Conservation (phyloP, 1,284 basidiomycete species). For the Trametes pubescens region DNA sequence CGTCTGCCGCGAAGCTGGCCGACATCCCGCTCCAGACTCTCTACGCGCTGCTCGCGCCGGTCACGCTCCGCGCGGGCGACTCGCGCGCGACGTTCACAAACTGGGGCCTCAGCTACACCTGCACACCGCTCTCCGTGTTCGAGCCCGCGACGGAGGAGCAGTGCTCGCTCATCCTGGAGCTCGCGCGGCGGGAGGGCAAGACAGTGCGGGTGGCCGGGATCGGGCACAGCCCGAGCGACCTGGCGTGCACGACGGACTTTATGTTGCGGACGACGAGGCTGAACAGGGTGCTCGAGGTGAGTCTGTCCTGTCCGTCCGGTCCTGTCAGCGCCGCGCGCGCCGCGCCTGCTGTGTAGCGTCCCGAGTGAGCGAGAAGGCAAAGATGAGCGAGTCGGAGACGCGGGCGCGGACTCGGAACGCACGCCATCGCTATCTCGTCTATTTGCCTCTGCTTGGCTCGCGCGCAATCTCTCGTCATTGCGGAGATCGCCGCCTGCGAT, state of each 20-base stretch:
- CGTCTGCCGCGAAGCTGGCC: conserved; percentile 26
- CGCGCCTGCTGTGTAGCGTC: not conserved
- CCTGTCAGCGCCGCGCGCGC: not conserved
- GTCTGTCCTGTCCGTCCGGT: conserved; percentile 40
- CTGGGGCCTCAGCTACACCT: conserved; percentile 76
- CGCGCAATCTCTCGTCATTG: conserved; percentile 35
- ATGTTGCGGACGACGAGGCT: conserved; percentile 83
- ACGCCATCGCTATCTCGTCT: conserved; percentile 32
- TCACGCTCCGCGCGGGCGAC: conserved; percentile 56
- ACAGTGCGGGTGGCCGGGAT: conserved; percentile 87
- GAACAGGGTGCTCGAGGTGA: conserved; percentile 76
- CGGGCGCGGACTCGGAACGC: not conserved
- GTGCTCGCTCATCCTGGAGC: conserved; percentile 83
- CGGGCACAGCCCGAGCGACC: conserved; percentile 93
- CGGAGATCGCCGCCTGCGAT: conserved; percentile 41
- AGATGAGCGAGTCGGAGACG: not conserved
- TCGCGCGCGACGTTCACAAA: conserved; percentile 64
- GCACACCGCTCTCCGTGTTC: conserved; percentile 75
- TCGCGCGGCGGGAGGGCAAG: conserved; percentile 79
- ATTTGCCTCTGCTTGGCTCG: conserved; percentile 37
- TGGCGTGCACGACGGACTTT: conserved; percentile 87
- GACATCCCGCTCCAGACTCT: conserved; percentile 53
- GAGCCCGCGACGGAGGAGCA: conserved; percentile 78
- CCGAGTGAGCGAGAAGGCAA: not conserved
- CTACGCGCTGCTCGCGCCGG: conserved; percentile 57